Base-by-base conservation (phyloP, 305 asterid species). In the Fraxinus velutina region DNA sequence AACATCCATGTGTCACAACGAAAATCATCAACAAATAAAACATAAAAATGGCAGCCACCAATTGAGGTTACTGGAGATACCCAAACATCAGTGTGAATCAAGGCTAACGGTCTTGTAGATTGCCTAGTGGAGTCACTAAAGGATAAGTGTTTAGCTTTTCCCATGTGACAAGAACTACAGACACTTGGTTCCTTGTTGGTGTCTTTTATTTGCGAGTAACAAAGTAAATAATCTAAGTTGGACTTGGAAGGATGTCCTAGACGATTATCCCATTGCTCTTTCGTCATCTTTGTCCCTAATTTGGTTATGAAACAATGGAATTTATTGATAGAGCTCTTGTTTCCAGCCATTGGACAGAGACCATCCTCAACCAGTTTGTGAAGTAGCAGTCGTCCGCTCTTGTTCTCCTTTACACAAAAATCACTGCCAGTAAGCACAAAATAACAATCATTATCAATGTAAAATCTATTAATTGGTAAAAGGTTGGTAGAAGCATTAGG, bases 261-360 rank as follows among this genome's bases (percentile, higher is more conserved):
- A 17, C 79, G 33, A 8, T 39, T 19, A 39, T 75, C 36, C 66
- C 79, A 42, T 4, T 37, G n/a, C 2, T 75, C 64, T 7, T 5
- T 17, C 3, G 79, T 17, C 9, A 66, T 21, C 19, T 19, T 75
- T 37, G 17, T 15, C 27, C 37, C 17, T 75, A 75, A n/a, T 5
- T 36, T 74, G 6, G 32, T 13, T 13, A 12, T 74, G 60, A 74
- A 37, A 34, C 34, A 74, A 36, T 33, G 21, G 4, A 22, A n/a
- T 75, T 75, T 42, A 75, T 75, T 75, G 10, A 62, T n/a, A 7
- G 33, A 37, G 34, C 64, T 75, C 79, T 75, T 75, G 64, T 75
- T 10, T 22, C 47, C 47, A 37, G 29, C 21, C 2, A 73, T 32
- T 5, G 52, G 78, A 73, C 37, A 73, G 8, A 73, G 57, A 12